Evolutionary conservation across 148 eudicot genomes (phyloP).

Genomic region (Heliamphora exappendiculata): DNA sequence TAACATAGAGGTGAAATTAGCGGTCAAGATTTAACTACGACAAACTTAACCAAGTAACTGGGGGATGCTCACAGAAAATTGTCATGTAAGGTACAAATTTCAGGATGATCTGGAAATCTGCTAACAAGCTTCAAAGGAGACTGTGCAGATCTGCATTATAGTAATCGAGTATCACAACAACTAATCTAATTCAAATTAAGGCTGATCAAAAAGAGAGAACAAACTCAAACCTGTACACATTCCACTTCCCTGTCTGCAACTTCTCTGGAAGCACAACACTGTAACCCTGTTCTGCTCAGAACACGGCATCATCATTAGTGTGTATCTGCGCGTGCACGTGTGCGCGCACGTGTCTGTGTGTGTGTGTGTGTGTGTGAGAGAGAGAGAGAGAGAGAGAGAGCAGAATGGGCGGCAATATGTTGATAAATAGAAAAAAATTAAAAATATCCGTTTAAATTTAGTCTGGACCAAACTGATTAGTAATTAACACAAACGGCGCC

Average conservation of each 20-base stretch:
- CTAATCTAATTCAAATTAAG: not conserved
- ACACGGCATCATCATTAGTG: conserved; percentile 9
- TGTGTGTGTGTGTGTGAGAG: not conserved
- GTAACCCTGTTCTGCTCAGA: conserved; percentile 60
- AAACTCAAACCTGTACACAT: conserved; percentile 70
- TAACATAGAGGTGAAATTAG: not conserved
- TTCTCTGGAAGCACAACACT: conserved; percentile 91
- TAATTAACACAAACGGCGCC: not conserved
- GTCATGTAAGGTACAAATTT: conserved; percentile 81
- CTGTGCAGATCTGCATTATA: conserved; percentile 58
- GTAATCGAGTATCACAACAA: not conserved
- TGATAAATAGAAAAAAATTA: not conserved
- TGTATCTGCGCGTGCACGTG: not conserved
- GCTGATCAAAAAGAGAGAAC: not conserved
- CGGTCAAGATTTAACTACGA: not conserved
- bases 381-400: not conserved
- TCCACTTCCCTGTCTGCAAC: conserved; percentile 90
- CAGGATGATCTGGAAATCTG: conserved; percentile 69
- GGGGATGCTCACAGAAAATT: conserved; percentile 69
- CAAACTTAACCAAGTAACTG: conserved; percentile 2
- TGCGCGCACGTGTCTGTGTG: not conserved
- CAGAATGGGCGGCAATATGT: not conserved
- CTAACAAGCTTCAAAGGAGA: conserved; percentile 65
- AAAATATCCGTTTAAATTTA: not conserved
- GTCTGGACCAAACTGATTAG: not conserved